Evolutionary conservation across 2,329 filamentous ascomycete species (phyloP), one percentile per base, ranked within the genome.

Genomic region (Fusarium napiforme): DNA sequence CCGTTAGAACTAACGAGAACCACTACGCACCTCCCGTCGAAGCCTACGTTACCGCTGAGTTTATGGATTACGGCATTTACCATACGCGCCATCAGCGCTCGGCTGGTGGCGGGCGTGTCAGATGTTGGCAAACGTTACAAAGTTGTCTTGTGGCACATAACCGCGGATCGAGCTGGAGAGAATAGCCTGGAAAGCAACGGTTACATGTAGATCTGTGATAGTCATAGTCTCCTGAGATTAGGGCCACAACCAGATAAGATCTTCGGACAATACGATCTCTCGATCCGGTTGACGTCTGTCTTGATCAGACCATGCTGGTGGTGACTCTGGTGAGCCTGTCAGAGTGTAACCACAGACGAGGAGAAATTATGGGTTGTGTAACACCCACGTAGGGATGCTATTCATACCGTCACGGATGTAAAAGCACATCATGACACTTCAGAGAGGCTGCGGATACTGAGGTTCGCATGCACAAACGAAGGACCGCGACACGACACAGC

Each of bases 161-260:
- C 34, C 53, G 58, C 67, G 55, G 64, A 61, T 32, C 21, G n/a
- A 43, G 21, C 26, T 39, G 32, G 58, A 32, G 50, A 50, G 43
- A 65, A 52, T 14, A 60, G n/a, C 18, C 36, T 52, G 37, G 42
- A 50, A 53, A 45, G 56, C 26, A 52, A 39, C 23, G 19, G 60
- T 57, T 43, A 72, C 53, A 60, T 60, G 58, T 60, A 71, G 68
- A 72, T 72, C 68, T 40, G 34, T 46, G 40, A 58, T 42, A 37
- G 43, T 30, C 55, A 50, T 30, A 28, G 50, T 50, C 56, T 69
- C 69, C 69, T 72, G 64, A 67, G 60, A 52, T 43, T 40, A 42
- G 46, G 7, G 40, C 55, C 59, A 42, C 19, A 69, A 61, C 32
- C 10, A 72, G 59, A 65, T 42, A 72, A 69, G 69, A 72, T 72